phyloP scores from a whole-genome alignment of 306 rosid species.

The Castanopsis chinensis region DNA sequence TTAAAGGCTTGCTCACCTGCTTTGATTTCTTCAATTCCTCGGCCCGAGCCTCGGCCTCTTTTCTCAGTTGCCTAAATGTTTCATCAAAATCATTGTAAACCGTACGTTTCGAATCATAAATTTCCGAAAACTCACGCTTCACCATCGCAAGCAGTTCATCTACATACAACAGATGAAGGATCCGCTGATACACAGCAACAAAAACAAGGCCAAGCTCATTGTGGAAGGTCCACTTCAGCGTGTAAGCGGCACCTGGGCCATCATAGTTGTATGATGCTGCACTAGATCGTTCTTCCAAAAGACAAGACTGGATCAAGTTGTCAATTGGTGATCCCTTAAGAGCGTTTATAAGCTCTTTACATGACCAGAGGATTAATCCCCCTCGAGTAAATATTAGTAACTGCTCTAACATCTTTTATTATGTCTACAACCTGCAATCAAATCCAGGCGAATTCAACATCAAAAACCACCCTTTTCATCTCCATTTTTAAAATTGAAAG shows the following conservation, averaged over 20 bases:
- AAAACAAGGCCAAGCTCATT: constrained; percentile 89
- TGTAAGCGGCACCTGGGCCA: constrained; percentile 81
- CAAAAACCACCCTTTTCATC: background rate
- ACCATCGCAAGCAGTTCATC: constrained; percentile 77
- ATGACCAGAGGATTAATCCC: constrained; percentile 92
- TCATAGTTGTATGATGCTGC: constrained; percentile 74
- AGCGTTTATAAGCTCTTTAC: constrained; percentile 80
- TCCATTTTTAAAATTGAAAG: too few species aligned
- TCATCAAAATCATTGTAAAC: constrained; percentile 73
- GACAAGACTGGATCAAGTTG: constrained; percentile 86
- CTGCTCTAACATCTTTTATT: constrained; percentile 74
- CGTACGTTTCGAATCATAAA: constrained; percentile 61
- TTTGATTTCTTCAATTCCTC: constrained; percentile 77
- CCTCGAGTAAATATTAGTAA: constrained; percentile 88
- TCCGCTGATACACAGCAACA: constrained; percentile 86
- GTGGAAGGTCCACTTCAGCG: constrained; percentile 94
- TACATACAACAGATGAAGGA: constrained; percentile 79
- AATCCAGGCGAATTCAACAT: background rate
- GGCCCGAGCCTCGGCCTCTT: constrained; percentile 86
- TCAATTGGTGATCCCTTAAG: constrained; percentile 90
- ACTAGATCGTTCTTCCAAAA: constrained; percentile 91
- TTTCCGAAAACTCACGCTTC: constrained; percentile 65
- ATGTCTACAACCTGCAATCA: constrained; percentile 38
- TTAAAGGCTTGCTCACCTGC: constrained; percentile 48
- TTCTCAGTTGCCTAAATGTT: constrained; percentile 70